Conservation (phyloP, 345 rosid species). For the Moricandia arvensis region DNA sequence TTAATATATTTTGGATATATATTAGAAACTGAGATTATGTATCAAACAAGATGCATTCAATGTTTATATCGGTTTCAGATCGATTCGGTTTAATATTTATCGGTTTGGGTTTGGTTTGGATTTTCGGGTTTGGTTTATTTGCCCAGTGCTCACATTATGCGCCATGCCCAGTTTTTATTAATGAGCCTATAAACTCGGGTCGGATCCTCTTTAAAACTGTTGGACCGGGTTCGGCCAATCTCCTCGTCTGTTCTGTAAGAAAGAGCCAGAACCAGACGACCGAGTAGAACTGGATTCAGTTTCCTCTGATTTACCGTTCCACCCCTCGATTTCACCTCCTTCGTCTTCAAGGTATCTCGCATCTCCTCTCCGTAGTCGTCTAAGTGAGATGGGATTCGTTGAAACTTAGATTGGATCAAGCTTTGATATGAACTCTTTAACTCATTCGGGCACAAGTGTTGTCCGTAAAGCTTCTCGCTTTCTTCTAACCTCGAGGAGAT, state of each 20-base stretch:
- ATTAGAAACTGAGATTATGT: no score
- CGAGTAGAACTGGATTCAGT: not conserved
- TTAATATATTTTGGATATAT: no score
- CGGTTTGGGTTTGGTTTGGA: no score
- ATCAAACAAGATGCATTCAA: no score
- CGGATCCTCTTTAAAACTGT: not conserved
- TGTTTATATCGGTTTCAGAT: no score
- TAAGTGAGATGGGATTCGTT: not conserved
- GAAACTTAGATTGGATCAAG: slow-evolving; percentile 3
- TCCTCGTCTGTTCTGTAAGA: not conserved
- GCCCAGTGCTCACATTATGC: no score
- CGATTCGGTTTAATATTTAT: no score
- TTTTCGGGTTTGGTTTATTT: no score
- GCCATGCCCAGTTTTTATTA: not conserved
- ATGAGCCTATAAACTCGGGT: not conserved
- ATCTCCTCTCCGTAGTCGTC: not conserved
- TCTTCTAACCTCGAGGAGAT: slow-evolving; percentile 39
- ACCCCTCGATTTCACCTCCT: not conserved
- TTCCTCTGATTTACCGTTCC: not conserved
- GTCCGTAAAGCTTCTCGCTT: slow-evolving; percentile 40
- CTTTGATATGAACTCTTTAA: slow-evolving; percentile 47
- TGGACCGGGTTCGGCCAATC: slow-evolving; percentile 1
- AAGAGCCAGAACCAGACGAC: not conserved
- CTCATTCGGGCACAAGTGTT: slow-evolving; percentile 39
- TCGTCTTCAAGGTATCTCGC: slow-evolving; percentile 10